phyloP scores from a whole-genome alignment of 2,329 filamentous ascomycete genomes.

The Tolypocladium album region DNA sequence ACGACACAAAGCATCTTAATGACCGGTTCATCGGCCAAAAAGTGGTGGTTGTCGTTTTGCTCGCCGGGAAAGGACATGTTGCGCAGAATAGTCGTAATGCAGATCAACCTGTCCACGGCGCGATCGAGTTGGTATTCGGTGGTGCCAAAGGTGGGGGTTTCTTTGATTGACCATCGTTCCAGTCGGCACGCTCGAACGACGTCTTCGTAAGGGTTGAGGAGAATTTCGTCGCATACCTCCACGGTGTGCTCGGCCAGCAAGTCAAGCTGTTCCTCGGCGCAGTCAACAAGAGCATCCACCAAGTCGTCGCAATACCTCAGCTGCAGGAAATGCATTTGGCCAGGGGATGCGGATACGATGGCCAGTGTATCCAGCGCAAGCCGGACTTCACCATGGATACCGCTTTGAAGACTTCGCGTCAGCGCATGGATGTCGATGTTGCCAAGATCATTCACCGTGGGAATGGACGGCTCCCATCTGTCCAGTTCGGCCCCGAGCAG shows the following conservation, averaged over 20 bases:
- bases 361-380: constrained; percentile 78
- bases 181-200: constrained; percentile 66
- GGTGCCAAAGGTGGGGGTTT: constrained; percentile 64
- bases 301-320: constrained; percentile 76
- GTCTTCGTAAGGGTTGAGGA: constrained; percentile 79
- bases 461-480: constrained; percentile 62
- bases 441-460: constrained; percentile 66
- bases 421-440: constrained; percentile 84
- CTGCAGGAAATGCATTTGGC: constrained; percentile 53
- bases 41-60: constrained; percentile 52
- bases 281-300: constrained; percentile 79
- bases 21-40: constrained; percentile 65
- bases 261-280: constrained; percentile 80
- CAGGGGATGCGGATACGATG: constrained; percentile 51
- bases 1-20: constrained; percentile 76
- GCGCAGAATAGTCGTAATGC: constrained; percentile 82
- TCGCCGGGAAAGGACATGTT: constrained; percentile 76
- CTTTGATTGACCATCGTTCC: constrained; percentile 62
- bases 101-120: constrained; percentile 77
- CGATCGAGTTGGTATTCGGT: constrained; percentile 73
- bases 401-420: constrained; percentile 80
- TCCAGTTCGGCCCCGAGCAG: constrained; percentile 57
- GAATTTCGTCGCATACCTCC: constrained; percentile 78
- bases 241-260: constrained; percentile 72
- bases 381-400: constrained; percentile 81